Conservation (phyloP, 371 early-diverging fungal species). For the Lichtheimia corymbifera region DNA sequence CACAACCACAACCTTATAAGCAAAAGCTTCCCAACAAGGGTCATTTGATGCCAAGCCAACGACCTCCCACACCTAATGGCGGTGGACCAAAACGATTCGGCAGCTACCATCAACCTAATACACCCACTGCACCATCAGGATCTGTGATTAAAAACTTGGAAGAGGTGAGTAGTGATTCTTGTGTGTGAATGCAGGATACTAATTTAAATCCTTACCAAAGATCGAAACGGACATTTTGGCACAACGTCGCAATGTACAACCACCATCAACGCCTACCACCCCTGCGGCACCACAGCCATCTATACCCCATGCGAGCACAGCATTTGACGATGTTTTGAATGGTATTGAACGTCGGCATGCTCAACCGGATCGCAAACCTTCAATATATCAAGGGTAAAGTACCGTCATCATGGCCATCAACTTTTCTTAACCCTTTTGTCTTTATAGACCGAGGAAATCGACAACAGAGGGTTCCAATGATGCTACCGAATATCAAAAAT, state of each 20-base stretch:
- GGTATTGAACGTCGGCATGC: background rate
- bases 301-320: background rate
- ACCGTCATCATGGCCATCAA: too few species aligned
- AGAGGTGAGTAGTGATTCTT: background rate
- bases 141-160: background rate
- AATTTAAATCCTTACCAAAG: background rate
- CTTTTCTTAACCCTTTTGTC: too few species aligned
- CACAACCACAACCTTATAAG: conserved; percentile 12
- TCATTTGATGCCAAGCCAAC: conserved; percentile 13
- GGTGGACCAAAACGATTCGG: too few species aligned
- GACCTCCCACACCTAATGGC: background rate
- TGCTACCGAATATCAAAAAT: too few species aligned
- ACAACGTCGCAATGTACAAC: conserved; percentile 8
- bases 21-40: conserved; percentile 27
- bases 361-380: background rate
- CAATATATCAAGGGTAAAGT: too few species aligned
- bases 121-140: background rate
- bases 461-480: too few species aligned
- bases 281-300: background rate
- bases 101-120: background rate
- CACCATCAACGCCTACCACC: background rate
- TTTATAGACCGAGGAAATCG: too few species aligned
- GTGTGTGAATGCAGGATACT: background rate
- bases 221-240: background rate
- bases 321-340: background rate